A percentile compares a stretch with the other conserved stretches of the same genome.
These are phyloP conservation scores for Phoenix dactylifera DNA, from an alignment of 176 grass and related monocot species.

Conservation along the genomic window DNA sequence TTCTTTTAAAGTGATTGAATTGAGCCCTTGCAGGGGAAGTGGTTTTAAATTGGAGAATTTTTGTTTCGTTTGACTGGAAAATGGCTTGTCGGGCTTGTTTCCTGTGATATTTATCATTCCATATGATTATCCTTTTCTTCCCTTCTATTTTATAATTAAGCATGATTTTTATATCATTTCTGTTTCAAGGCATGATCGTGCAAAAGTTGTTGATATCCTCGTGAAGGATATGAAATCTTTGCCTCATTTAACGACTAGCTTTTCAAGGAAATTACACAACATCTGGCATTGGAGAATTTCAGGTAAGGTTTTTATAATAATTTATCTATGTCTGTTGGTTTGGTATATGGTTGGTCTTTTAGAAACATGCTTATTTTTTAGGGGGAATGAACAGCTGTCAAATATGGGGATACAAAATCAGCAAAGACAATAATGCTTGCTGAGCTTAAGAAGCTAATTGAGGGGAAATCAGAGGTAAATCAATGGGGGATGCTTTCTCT, in stretches of 20 bases:
- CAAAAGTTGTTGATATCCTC: constrained; percentile 91
- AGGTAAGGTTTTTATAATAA: constrained; percentile 31
- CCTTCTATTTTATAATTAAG: background rate
- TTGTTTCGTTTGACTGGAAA: background rate
- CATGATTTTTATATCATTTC: background rate
- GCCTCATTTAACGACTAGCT: constrained; percentile 96
- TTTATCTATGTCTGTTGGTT: constrained; percentile 3
- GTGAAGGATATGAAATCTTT: constrained; percentile 98
- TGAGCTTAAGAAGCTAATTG: constrained; percentile 93
- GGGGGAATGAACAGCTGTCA: constrained; percentile 96
- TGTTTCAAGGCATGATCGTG: constrained; percentile 73
- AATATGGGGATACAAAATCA: constrained; percentile 98
- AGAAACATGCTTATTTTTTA: constrained; percentile 25
- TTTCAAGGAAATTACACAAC: constrained; percentile 97
- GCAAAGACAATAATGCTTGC: constrained; percentile 93
- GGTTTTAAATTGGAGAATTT: background rate
- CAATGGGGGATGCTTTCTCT: background rate
- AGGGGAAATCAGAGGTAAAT: constrained; percentile 95
- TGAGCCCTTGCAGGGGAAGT: too few species aligned
- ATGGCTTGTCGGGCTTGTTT: too few species aligned
- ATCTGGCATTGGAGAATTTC: constrained; percentile 88
- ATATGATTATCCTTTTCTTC: too few species aligned
- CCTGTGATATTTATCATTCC: too few species aligned
- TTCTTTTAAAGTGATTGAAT: too few species aligned
- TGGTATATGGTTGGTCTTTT: constrained; percentile 4